Evolutionary conservation across 148 eudicot genomes (phyloP).

Genomic region (Gaultheria prostrata): DNA sequence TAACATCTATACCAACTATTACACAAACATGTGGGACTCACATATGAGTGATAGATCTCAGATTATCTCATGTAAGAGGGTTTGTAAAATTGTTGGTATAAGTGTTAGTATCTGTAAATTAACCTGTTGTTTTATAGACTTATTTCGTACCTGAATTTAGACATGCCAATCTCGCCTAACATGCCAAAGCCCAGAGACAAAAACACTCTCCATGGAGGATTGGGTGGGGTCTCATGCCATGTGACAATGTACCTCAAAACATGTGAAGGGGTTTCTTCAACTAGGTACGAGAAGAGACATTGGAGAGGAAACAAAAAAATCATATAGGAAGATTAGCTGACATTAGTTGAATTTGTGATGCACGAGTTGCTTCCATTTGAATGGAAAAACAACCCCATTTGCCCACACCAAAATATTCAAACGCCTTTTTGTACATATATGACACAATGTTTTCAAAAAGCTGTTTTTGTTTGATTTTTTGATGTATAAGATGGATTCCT

Average conservation of each 20-base stretch:
- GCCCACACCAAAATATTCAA: not conserved
- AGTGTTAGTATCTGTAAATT: too few relatives aligned
- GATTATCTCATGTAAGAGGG: too few relatives aligned
- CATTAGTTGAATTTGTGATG: not conserved
- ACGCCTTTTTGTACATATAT: not conserved
- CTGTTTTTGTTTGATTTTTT: not conserved
- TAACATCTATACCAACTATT: too few relatives aligned
- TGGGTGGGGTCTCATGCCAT: slow-evolving; percentile 11
- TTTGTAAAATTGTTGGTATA: too few relatives aligned
- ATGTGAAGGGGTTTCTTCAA: not conserved
- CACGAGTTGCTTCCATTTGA: not conserved
- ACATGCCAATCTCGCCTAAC: not conserved
- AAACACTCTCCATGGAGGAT: not conserved
- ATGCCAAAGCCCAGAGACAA: not conserved
- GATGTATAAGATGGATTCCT: not conserved
- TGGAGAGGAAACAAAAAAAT: not conserved
- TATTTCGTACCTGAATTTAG: too few relatives aligned
- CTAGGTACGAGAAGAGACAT: not conserved
- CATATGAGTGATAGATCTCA: too few relatives aligned
- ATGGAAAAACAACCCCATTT: not conserved
- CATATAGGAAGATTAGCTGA: not conserved
- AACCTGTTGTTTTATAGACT: not conserved
- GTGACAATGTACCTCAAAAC: slow-evolving; percentile 5
- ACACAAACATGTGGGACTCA: too few relatives aligned
- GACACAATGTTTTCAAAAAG: not conserved